phyloP scores from a whole-genome alignment of 306 rosid genomes.

The Argentina anserina region DNA sequence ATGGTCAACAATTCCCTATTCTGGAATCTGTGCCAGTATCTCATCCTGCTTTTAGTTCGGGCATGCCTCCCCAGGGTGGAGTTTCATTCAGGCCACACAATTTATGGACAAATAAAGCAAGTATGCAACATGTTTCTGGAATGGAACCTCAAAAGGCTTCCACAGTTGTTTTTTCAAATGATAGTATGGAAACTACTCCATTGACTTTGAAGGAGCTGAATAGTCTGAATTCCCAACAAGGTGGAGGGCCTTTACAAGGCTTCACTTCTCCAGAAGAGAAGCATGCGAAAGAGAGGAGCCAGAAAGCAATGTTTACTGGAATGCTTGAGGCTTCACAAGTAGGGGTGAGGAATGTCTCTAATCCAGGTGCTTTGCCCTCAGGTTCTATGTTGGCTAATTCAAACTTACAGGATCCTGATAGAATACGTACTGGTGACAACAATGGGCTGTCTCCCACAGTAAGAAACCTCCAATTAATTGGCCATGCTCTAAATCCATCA shows the following conservation, averaged over 20 bases:
- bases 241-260: constrained; percentile 29
- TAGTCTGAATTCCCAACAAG: constrained; percentile 23
- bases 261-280: constrained; percentile 23
- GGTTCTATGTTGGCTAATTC: constrained; percentile 27
- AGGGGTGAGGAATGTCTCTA: constrained; percentile 30
- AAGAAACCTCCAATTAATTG: constrained; percentile 22
- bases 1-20: constrained; percentile 35
- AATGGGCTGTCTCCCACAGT: constrained; percentile 23
- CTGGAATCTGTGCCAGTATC: constrained; percentile 35
- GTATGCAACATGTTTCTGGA: constrained; percentile 31
- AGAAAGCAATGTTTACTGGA: constrained; percentile 16
- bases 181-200: constrained; percentile 27
- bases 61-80: constrained; percentile 34
- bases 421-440: constrained; percentile 20
- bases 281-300: constrained; percentile 17
- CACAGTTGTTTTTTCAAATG: constrained; percentile 13
- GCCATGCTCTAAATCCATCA: constrained; percentile 26
- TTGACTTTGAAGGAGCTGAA: constrained; percentile 22
- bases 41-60: constrained; percentile 26
- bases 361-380: constrained; percentile 32
- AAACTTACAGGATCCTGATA: constrained; percentile 31
- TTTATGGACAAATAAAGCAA: constrained; percentile 29
- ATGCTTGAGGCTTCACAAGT: constrained; percentile 20
- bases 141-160: constrained; percentile 25
- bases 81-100: constrained; percentile 24